Evolutionary conservation across 1,139 yeast species (phyloP).

Genomic region (Scheffersomyces cryptocercus): DNA sequence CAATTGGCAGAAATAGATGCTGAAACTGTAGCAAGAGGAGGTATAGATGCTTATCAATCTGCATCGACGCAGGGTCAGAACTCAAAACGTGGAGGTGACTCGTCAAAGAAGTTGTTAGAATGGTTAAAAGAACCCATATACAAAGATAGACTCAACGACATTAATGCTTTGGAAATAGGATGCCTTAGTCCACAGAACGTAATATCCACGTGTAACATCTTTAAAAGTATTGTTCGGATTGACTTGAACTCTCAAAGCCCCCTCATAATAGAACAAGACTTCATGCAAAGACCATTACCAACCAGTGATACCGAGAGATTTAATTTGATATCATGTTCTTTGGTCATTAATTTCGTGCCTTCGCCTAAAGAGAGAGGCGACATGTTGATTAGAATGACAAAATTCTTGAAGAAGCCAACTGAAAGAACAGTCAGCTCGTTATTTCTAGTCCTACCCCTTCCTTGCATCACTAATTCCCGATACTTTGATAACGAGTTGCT

Average conservation of each 20-base stretch:
- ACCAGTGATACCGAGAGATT: constrained; percentile 43
- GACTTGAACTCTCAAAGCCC: constrained; percentile 84
- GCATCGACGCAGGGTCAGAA: constrained; percentile 89
- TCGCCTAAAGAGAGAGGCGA: constrained; percentile 68
- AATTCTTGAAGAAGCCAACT: constrained; percentile 49
- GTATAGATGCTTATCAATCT: constrained; percentile 72
- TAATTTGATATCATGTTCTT: constrained; percentile 74
- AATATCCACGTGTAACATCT: constrained; percentile 60
- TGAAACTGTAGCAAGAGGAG: constrained; percentile 65
- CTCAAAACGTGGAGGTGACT: constrained; percentile 80
- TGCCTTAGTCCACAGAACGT: constrained; percentile 67
- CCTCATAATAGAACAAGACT: constrained; percentile 72
- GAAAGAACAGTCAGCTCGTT: constrained; percentile 33
- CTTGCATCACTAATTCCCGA: constrained; percentile 81
- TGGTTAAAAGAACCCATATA: constrained; percentile 52
- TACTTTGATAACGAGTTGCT: constrained; percentile 57
- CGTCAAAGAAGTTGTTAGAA: constrained; percentile 69
- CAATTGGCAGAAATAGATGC: constrained; percentile 57
- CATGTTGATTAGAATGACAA: constrained; percentile 64
- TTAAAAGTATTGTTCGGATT: constrained; percentile 55
- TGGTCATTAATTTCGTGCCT: constrained; percentile 88
- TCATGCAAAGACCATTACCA: constrained; percentile 76
- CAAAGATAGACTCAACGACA: constrained; percentile 11
- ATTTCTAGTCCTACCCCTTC: constrained; percentile 84
- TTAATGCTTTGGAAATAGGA: constrained; percentile 76